Base-by-base conservation (phyloP, 306 rosid genomes). In the Quercus parvula region DNA sequence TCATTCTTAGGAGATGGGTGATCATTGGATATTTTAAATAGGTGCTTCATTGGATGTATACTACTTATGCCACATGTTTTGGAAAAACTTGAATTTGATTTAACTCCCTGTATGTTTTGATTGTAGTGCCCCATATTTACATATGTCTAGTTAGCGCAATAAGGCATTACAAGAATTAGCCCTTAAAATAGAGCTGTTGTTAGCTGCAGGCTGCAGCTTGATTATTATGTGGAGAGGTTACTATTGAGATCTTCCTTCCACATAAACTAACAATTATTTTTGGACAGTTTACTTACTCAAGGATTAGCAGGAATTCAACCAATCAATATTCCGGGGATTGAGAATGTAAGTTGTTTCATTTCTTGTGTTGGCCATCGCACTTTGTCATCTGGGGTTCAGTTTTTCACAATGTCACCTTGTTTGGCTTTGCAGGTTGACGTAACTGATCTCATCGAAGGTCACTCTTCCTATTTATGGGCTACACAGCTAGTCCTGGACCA, bases 391-490 rank as follows among this genome's bases (percentile, higher is more conserved):
- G 25, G 49, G 18, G 57, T 59, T 15, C 25, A 25, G 31, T 27
- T 5, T 5, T 49, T 27, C 33, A 25, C 44, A 51, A 63, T 31
- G 12, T 24, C 20, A 14, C 35, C n/a, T 6, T 51, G 27, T 27
- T 12, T 51, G 84, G 71, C 66, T 79, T 76, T 81, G 82, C 87
- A 94, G 99, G 94, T 94, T 84, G 94, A 94, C 69, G 91, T 91
- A 52, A 87, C 97, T 3, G 86, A 76, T 85, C 87, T 83, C 73
- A 81, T 92, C 5, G 97, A 94, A 73, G 97, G 97, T 4, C 99
- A 94, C 84, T 92, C 99, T 73, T 91, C 99, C 15, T 92, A 92
- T 85, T 79, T 92, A 70, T 94, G 99, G 97, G 85, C 91, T 25
- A 86, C 99, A 38, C 90, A 87, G 52, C 62, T 75, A 31, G 83